Evolutionary conservation across 225 moss, liverwort and hornwort genomes (phyloP), one percentile per base, ranked within the genome.

Genomic region (Thuidium tamariscinum): DNA sequence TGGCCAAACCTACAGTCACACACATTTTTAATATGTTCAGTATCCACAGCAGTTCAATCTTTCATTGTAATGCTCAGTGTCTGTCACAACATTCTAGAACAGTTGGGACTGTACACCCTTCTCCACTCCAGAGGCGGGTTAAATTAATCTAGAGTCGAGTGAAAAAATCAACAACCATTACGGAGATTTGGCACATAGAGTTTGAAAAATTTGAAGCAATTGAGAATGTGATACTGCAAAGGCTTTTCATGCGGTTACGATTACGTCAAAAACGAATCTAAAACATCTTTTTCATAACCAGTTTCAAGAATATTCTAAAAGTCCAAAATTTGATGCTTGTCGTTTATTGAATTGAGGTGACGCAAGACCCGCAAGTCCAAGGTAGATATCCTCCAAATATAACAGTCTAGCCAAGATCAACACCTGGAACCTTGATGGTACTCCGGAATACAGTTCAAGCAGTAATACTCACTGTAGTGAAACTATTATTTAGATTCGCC

Each of bases 1-100:
- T 89, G 44, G 92, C 94, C 78, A 97, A 92, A 56, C 98, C 98
- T 97, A 85, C 88, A 84, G 41, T 77, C 76, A 76, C 75, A 76
- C 16, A 56, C 0, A n/a, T 54, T 25, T 54, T 26, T 16, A 72
- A 29, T 46, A 26, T 10, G 55, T 80, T 67, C 34, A 65, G 4
- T 13, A 65, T 84, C 52, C 22, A 30, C 5, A 22, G 1, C 23
- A 76, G 39, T 55, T 2, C 51, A 39, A 75, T 17, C 6, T 57
- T 51, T n/a, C 27, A 81, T 18, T 39, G 2, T 81, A 12, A 81
- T 26, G 12, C 26, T 18, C 16, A 25, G 7, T 65, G 65, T 65
- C n/a, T 44, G 5, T 32, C 44, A 15, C 6, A 61, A 55, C 37
- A 55, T 25, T 55, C 37, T 26, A 75, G 75, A 74, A 13, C 74